Percentiles rank a stretch among this genome's conserved stretches.
Evolutionary conservation across 345 rosid species (phyloP).

Genomic region (Crucihimalaya himalaica): DNA sequence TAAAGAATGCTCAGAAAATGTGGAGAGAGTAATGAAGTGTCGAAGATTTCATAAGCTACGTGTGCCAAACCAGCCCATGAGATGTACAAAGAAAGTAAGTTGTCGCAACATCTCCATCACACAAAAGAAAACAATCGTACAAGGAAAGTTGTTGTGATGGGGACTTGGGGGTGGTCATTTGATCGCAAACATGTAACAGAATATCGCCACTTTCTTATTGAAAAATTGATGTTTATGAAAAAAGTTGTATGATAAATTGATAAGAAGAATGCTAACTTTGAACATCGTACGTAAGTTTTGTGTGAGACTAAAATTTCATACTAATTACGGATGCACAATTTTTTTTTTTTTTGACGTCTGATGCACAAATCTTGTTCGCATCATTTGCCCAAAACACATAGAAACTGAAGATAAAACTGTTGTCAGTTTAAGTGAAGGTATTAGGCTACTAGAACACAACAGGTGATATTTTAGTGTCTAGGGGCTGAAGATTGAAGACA

Average conservation of each 20-base stretch:
- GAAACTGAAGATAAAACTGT: neutral
- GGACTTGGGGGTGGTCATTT: neutral
- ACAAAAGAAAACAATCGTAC: too few species aligned
- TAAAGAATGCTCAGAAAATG: too few species aligned
- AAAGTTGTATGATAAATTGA: neutral
- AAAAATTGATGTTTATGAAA: neutral
- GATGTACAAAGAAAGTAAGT: neutral
- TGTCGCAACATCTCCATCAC: neutral
- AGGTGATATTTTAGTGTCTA: conserved; percentile 4
- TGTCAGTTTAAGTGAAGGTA: neutral
- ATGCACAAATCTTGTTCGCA: neutral
- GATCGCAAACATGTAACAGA: neutral
- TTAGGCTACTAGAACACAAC: neutral
- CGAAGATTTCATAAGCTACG: too few species aligned
- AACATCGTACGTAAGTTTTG: too few species aligned
- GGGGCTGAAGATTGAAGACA: conserved; percentile 50
- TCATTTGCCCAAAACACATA: neutral
- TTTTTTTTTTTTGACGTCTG: too few species aligned
- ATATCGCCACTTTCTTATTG: too few species aligned
- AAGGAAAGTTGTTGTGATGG: neutral
- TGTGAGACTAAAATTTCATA: neutral
- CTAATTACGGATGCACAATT: too few species aligned
- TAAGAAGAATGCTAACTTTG: neutral
- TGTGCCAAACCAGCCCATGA: too few species aligned
- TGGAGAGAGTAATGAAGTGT: too few species aligned